A percentile compares a stretch with the other conserved stretches of the same genome.
Evolutionary conservation across 805 yeast species (phyloP).

Genomic region (Torulaspora microellipsoides): DNA sequence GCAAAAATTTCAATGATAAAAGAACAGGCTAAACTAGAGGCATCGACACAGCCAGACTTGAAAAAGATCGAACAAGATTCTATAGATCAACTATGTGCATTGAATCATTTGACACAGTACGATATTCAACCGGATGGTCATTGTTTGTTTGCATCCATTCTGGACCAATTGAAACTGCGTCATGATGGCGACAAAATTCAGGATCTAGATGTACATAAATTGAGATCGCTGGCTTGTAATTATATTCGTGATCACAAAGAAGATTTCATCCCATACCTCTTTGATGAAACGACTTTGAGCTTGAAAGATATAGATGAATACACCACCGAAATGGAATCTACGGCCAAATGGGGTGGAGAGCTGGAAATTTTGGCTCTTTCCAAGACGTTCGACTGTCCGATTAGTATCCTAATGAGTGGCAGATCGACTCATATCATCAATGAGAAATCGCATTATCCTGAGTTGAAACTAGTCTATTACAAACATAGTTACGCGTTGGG

Average conservation of each 20-base stretch:
- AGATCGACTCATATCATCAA: constrained; percentile 61
- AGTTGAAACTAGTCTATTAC: constrained; percentile 71
- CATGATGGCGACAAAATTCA: constrained; percentile 35
- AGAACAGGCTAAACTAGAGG: constrained; percentile 69
- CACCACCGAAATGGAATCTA: constrained; percentile 59
- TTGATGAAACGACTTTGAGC: constrained; percentile 69
- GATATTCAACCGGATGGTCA: constrained; percentile 92
- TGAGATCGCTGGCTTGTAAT: constrained; percentile 61
- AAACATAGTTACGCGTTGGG: constrained; percentile 86
- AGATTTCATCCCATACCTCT: constrained; percentile 73
- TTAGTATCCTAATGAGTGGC: constrained; percentile 76
- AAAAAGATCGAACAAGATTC: constrained; percentile 68
- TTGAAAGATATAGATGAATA: constrained; percentile 65
- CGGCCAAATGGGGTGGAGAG: constrained; percentile 96
- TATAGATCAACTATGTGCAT: constrained; percentile 48
- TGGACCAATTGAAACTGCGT: constrained; percentile 66
- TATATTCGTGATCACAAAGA: constrained; percentile 62
- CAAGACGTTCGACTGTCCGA: constrained; percentile 62
- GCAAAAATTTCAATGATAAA: constrained; percentile 59
- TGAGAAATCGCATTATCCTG: constrained; percentile 50
- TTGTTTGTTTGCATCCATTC: constrained; percentile 81
- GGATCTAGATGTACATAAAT: constrained; percentile 34
- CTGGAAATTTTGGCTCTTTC: constrained; percentile 83
- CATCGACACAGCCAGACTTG: constrained; percentile 58
- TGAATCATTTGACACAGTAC: constrained; percentile 47